Conservation (phyloP, 345 rosid species). For the Lumnitzera littorea region DNA sequence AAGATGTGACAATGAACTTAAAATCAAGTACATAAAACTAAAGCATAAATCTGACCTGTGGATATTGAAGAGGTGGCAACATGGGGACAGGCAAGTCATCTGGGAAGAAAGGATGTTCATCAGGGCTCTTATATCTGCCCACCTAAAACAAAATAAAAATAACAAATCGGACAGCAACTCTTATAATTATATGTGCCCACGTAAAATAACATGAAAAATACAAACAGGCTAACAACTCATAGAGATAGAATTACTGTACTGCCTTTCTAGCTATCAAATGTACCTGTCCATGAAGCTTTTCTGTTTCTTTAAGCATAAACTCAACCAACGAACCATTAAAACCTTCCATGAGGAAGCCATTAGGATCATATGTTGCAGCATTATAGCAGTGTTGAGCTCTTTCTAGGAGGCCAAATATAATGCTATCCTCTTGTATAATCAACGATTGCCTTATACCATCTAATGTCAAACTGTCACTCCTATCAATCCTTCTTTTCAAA, state of each 20-base stretch:
- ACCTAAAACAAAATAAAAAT: slow-evolving; percentile 30
- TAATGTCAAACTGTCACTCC: slow-evolving; percentile 61
- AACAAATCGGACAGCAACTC: too few relatives aligned
- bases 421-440: slow-evolving; percentile 90
- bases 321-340: slow-evolving; percentile 83
- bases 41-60: slow-evolving; percentile 29
- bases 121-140: slow-evolving; percentile 87
- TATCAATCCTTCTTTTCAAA: slow-evolving; percentile 55
- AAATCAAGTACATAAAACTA: neutral
- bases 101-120: slow-evolving; percentile 86
- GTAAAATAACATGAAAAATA: too few relatives aligned
- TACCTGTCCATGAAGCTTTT: slow-evolving; percentile 83
- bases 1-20: neutral
- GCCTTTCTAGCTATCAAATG: neutral
- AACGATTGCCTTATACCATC: slow-evolving; percentile 68
- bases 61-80: slow-evolving; percentile 81
- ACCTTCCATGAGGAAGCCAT: slow-evolving; percentile 64
- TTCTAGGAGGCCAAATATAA: slow-evolving; percentile 71
- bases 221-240: too few relatives aligned
- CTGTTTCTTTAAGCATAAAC: slow-evolving; percentile 74
- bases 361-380: slow-evolving; percentile 76
- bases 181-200: too few relatives aligned
- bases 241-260: too few relatives aligned
- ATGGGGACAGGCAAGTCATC: slow-evolving; percentile 57
- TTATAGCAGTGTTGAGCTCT: slow-evolving; percentile 82